Evolutionary conservation across 768 basidiomycete species (phyloP).

Genomic region (Lactarius evosmus): DNA sequence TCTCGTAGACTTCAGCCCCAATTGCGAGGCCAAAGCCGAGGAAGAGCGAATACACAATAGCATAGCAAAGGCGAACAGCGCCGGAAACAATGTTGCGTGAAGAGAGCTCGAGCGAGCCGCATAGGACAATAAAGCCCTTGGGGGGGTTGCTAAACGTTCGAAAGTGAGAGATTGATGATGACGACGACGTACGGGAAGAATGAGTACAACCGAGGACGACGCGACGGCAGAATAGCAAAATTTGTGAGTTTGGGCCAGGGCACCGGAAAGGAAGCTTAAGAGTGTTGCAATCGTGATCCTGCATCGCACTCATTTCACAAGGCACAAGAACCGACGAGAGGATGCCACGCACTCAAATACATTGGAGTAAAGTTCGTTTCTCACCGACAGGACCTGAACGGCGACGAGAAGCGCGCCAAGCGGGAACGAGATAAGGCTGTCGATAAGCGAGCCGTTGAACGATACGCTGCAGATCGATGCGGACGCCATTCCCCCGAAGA

Average conservation of each 20-base stretch:
- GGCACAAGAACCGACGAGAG: conserved; percentile 10
- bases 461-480: conserved; percentile 68
- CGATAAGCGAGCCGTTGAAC: conserved; percentile 76
- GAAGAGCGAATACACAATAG: conserved; percentile 74
- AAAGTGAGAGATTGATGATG: background rate
- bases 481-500: conserved; percentile 78
- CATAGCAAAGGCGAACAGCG: conserved; percentile 79
- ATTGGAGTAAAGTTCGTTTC: conserved; percentile 76
- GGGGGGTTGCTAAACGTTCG: background rate
- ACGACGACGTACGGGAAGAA: conserved; percentile 57
- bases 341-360: conserved; percentile 60
- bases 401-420: conserved; percentile 71
- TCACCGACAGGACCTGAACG: conserved; percentile 66
- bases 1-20: conserved; percentile 64
- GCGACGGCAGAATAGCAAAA: conserved; percentile 84
- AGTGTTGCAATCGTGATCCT: conserved; percentile 78
- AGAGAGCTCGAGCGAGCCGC: conserved; percentile 73
- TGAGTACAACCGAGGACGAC: conserved; percentile 73
- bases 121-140: conserved; percentile 64
- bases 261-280: conserved; percentile 76
- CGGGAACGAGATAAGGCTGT: conserved; percentile 67
- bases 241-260: conserved; percentile 58
- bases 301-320: background rate
- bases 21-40: conserved; percentile 81
- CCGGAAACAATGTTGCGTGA: conserved; percentile 80